Conservation (phyloP, 495 filamentous ascomycete species). For the Schizothecium vesticola region DNA sequence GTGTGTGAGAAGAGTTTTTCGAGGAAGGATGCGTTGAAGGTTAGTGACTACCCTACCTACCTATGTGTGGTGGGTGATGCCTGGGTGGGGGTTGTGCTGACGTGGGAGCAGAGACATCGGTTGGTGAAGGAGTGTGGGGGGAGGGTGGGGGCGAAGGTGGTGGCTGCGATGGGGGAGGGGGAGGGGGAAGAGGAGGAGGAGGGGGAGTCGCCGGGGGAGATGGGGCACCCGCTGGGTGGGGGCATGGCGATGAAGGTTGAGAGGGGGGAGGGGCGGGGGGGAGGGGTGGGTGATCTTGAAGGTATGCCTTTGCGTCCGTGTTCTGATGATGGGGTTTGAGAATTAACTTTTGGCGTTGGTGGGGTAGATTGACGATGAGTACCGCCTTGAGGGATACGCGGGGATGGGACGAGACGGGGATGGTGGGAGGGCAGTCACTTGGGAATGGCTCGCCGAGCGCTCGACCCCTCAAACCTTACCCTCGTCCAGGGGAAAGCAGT, state of each 20-base stretch:
- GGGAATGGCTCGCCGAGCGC: neutral
- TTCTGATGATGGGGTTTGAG: neutral
- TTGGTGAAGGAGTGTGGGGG: neutral
- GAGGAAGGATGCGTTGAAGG: slow-evolving; percentile 95
- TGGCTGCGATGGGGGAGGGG: neutral
- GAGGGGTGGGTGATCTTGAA: too few species aligned
- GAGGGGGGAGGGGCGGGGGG: neutral
- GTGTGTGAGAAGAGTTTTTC: slow-evolving; percentile 97
- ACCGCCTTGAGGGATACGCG: neutral
- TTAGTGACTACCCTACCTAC: too few species aligned
- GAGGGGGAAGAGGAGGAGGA: neutral
- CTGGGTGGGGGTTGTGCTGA: neutral
- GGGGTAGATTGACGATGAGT: neutral
- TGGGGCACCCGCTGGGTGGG: neutral
- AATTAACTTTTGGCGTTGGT: neutral
- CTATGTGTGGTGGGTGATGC: neutral
- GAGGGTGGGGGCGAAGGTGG: neutral
- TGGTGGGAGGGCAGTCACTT: neutral
- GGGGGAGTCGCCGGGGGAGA: neutral
- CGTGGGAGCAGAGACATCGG: neutral
- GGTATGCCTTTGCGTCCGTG: neutral
- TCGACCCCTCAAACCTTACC: neutral
- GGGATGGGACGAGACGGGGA: neutral
- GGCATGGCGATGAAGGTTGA: neutral
- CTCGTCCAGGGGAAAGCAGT: neutral